Percentiles rank a stretch among this genome's conserved stretches.
These are phyloP conservation scores for Ascomycota sp. DNA, from an alignment of 2,329 filamentous ascomycete species.

Conservation along the genomic window DNA sequence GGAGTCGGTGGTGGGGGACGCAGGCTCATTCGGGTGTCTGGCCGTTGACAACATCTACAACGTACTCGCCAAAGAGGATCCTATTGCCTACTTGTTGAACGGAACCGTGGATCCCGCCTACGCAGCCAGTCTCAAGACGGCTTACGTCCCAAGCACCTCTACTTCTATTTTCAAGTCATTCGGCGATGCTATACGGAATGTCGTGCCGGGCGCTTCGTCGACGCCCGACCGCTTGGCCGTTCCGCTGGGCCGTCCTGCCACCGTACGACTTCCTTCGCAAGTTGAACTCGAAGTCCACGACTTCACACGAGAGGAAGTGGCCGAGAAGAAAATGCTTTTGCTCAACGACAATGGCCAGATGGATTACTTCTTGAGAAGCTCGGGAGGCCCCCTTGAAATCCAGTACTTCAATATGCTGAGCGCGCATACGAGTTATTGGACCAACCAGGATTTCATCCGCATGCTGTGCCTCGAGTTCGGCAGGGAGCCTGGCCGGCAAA, in stretches of 20 bases:
- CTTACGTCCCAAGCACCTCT: conserved; percentile 54
- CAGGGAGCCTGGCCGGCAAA: conserved; percentile 41
- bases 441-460: conserved; percentile 64
- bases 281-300: conserved; percentile 93
- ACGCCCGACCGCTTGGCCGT: conserved; percentile 6
- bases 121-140: conserved; percentile 50
- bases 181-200: conserved; percentile 35
- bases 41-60: conserved; percentile 96
- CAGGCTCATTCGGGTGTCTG: conserved; percentile 66
- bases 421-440: conserved; percentile 89
- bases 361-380: conserved; percentile 68
- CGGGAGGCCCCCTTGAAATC: conserved; percentile 72
- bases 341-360: conserved; percentile 95
- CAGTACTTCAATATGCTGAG: conserved; percentile 95
- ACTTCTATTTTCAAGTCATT: conserved; percentile 43
- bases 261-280: conserved; percentile 32
- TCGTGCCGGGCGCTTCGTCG: conserved; percentile 30
- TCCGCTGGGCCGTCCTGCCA: conserved; percentile 14
- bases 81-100: conserved; percentile 82
- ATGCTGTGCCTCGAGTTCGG: conserved; percentile 79
- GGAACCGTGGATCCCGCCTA: conserved; percentile 69
- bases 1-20: conserved; percentile 46
- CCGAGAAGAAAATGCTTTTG: conserved; percentile 66
- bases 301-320: conserved; percentile 77
- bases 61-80: conserved; percentile 45